Conservation (phyloP, 139 green algal genomes). For the Marvania coccoides region DNA sequence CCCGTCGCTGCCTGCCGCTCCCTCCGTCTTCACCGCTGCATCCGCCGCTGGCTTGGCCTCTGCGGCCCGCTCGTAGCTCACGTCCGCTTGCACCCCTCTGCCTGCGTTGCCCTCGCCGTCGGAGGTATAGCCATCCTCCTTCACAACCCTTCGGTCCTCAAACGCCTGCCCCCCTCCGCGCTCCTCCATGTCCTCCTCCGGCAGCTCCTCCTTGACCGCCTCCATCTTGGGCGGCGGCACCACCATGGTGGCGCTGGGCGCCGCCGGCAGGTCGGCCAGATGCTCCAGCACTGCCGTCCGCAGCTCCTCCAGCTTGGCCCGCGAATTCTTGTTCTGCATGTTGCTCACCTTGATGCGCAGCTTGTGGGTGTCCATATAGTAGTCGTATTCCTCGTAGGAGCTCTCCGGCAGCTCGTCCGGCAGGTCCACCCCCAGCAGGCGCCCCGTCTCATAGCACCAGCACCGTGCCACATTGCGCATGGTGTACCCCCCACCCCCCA, state of each 20-base stretch:
- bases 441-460: constrained; percentile 96
- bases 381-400: constrained; percentile 55
- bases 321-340: constrained; percentile 90
- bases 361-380: constrained; percentile 82
- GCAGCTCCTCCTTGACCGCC: constrained; percentile 35
- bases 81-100: no score
- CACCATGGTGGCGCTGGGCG: constrained; percentile 45
- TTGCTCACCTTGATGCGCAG: constrained; percentile 79
- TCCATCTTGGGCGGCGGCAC: constrained; percentile 24
- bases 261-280: constrained; percentile 60
- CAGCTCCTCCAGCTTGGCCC: constrained; percentile 68
- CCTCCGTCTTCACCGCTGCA: neutral
- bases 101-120: neutral
- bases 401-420: constrained; percentile 51
- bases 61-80: neutral
- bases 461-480: constrained; percentile 97
- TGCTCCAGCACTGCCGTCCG: constrained; percentile 52
- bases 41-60: neutral
- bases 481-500: constrained; percentile 95
- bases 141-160: constrained; percentile 44
- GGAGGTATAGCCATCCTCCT: constrained; percentile 35
- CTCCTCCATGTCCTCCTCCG: constrained; percentile 65
- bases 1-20: neutral
- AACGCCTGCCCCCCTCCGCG: constrained; percentile 56
- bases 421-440: constrained; percentile 75